These are phyloP conservation scores for Calonectria pseudoturangicola DNA, from an alignment of 2,329 filamentous ascomycete species.

Conservation along the genomic window DNA sequence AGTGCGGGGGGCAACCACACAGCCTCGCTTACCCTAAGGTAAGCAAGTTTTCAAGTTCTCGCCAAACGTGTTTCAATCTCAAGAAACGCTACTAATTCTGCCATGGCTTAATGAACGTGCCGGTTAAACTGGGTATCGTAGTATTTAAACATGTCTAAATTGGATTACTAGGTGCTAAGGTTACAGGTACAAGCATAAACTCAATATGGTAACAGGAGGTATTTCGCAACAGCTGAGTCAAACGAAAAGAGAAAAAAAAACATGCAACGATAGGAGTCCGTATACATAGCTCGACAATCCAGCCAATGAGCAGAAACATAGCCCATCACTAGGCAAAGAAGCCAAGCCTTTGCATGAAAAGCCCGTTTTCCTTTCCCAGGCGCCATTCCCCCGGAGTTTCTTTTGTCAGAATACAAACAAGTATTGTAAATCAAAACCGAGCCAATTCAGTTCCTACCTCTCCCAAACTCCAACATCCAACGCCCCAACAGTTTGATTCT, in stretches of 20 bases:
- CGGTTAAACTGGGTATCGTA: not conserved
- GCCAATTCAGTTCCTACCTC: conserved; percentile 34
- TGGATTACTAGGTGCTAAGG: conserved; percentile 48
- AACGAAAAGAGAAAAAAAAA: conserved; percentile 23
- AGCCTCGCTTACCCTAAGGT: too few relatives aligned
- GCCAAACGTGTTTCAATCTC: too few relatives aligned
- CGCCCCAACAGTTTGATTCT: conserved; percentile 35
- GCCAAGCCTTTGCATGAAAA: conserved; percentile 5
- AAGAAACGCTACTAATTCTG: not conserved
- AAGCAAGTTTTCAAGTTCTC: too few relatives aligned
- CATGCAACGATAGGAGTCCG: conserved; percentile 36
- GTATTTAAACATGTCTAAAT: conserved; percentile 29
- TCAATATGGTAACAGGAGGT: conserved; percentile 32
- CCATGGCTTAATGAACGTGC: not conserved
- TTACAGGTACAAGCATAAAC: conserved; percentile 38
- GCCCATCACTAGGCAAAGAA: conserved; percentile 9
- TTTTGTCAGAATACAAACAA: conserved; percentile 29
- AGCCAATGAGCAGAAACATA: conserved; percentile 31
- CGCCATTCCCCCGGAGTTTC: conserved; percentile 18
- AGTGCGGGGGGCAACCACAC: too few relatives aligned
- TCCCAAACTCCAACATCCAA: conserved; percentile 51
- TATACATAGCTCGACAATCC: conserved; percentile 38
- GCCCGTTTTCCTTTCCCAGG: conserved; percentile 15
- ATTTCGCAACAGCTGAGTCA: conserved; percentile 47
- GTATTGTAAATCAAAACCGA: conserved; percentile 25